Evolutionary conservation across 2,329 filamentous ascomycete species (phyloP), one percentile per base, ranked within the genome.

Genomic region (Delphinella strobiligena): DNA sequence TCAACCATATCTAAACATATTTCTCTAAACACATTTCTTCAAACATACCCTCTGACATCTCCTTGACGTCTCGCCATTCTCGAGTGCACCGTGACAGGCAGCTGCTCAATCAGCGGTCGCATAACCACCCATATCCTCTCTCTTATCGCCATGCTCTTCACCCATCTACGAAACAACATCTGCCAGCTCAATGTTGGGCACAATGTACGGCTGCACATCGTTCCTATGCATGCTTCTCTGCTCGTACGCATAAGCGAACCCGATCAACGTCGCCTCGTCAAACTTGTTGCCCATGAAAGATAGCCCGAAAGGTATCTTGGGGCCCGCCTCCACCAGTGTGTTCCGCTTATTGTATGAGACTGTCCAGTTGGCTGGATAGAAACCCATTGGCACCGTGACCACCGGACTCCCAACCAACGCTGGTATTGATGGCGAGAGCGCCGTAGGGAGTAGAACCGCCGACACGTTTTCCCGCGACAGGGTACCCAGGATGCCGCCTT

Each of bases 181-280:
- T 15, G 38, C 51, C 39, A 73, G 45, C 51, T 72, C 68, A n/a
- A 61, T 64, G 31, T 52, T 63, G 0, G 71, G 70, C 47, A 59
- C 49, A 9, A 74, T 48, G 45, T 69, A 68, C 19, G 69, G 67
- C 55, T 63, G 59, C 1, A 72, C 58, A 44, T 62, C 63, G 31
- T 56, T 49, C 36, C 74, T 59, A 9, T 66, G 61, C 49, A 59
- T 55, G 2, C 69, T 79, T 46, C 65, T 61, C 60, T 80, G 74
- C 61, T 85, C 80, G 56, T 75, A 82, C 3, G 75, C 78, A 62
- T 79, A 82, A 5, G 78, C 80, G 51, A 77, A 69, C 0, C 72
- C 73, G 42, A 84, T 72, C 47, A 85, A 51, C 19, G 58, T 64
- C 49, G 70, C 71, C 54, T 84, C 80, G 27, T 66, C 71, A 61